Evolutionary conservation across 768 basidiomycete species (phyloP).

Genomic region (Lanmaoa pseudosensibilis): DNA sequence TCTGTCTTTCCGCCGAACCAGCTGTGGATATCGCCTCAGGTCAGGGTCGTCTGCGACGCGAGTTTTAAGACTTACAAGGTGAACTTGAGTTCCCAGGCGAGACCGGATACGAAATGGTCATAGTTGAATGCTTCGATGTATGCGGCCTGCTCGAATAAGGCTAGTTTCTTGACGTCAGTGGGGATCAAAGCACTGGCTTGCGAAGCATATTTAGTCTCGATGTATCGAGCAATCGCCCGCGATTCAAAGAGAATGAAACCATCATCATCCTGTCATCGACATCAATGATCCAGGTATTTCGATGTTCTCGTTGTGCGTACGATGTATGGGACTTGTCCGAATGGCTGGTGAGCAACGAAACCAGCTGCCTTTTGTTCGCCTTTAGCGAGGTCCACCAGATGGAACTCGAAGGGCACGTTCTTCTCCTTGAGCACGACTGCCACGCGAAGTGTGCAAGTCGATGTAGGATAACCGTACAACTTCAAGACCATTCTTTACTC

Average conservation of each 20-base stretch:
- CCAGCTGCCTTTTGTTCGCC: constrained; percentile 47
- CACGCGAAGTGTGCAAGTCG: constrained; percentile 54
- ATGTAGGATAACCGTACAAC: constrained; percentile 24
- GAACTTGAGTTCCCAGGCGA: constrained; percentile 47
- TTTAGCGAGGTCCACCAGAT: constrained; percentile 39
- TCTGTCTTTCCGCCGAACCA: constrained; percentile 33
- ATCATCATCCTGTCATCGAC: constrained; percentile 31
- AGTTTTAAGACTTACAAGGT: constrained; percentile 38
- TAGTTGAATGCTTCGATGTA: constrained; percentile 56
- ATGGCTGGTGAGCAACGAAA: constrained; percentile 55
- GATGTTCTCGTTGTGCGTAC: background rate
- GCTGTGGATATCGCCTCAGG: background rate
- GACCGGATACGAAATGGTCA: constrained; percentile 40
- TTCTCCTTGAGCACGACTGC: constrained; percentile 53
- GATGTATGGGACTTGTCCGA: constrained; percentile 46
- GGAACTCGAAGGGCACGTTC: constrained; percentile 52
- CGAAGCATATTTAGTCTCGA: constrained; percentile 39
- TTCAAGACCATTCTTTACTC: constrained; percentile 20
- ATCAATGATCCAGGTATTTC: background rate
- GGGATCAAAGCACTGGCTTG: constrained; percentile 40
- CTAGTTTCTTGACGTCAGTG: constrained; percentile 34
- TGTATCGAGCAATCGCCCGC: constrained; percentile 44
- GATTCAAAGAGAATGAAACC: constrained; percentile 45
- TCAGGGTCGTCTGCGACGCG: background rate
- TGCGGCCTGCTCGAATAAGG: constrained; percentile 51